phyloP scores from a whole-genome alignment of 139 green algal genomes.

The Pleodorina starrii region DNA sequence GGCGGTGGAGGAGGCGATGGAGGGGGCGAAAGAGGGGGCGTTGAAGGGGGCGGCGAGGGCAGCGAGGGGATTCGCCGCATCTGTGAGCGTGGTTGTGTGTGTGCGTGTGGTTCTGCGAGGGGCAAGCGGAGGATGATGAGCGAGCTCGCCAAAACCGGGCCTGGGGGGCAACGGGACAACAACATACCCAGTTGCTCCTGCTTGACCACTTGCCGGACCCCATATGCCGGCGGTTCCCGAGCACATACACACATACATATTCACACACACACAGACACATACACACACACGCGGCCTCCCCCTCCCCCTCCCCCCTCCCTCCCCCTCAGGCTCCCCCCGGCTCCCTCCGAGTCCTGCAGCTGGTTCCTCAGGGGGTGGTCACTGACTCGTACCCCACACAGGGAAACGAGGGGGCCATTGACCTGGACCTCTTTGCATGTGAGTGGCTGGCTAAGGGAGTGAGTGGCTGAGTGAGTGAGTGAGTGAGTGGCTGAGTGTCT shows the following conservation, averaged over 20 bases:
- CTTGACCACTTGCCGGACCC: not conserved
- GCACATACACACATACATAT: not conserved
- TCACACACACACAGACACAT: not conserved
- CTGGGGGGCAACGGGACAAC: no score
- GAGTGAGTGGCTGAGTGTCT: no score
- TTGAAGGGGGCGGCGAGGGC: no score
- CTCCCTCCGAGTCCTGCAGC: not conserved
- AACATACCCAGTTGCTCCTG: not conserved
- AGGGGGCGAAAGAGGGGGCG: no score
- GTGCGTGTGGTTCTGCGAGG: not conserved
- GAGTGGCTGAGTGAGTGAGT: no score
- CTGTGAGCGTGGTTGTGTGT: no score
- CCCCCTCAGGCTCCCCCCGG: not conserved
- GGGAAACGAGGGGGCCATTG: not conserved
- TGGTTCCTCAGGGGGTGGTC: conserved; percentile 1
- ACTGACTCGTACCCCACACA: not conserved
- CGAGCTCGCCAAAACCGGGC: not conserved
- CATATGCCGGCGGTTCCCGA: no score
- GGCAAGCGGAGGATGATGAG: not conserved
- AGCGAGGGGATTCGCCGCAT: no score
- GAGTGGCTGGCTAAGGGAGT: no score
- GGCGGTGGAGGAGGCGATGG: no score
- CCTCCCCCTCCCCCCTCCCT: not conserved
- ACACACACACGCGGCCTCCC: not conserved
- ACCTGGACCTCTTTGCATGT: conserved; percentile 25